Evolutionary conservation across 2,329 filamentous ascomycete species (phyloP), one percentile per base, ranked within the genome.

Genomic region (Plectosphaerella sp.): DNA sequence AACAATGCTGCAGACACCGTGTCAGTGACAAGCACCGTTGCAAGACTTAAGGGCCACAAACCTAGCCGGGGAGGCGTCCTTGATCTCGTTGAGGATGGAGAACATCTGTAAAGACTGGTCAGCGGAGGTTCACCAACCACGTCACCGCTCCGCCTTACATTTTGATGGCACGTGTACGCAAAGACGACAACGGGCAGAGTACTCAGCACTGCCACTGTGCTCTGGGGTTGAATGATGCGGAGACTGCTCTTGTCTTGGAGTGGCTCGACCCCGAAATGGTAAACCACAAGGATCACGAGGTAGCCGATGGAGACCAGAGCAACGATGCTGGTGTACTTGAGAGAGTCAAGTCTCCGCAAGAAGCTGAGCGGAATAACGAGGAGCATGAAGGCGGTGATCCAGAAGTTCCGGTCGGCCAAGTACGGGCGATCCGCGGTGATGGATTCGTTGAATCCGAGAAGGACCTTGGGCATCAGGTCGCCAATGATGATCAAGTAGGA

Each of bases 401-500:
- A 99, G 67, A 99, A 99, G 66, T 94, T 88, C 48, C 94, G 83
- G 65, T 97, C 91, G 43, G 93, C 79, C 57, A 97, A 72, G 64
- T 93, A 97, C 2, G 84, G 80, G 45, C 87, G 63, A 25, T 63
- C 73, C 3, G 82, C 77, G 16, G 78, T 81, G 18, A 82, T 80
- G 48, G 76, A 73, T 47, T 81, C 78, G 55, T 84, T 82, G 68
- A 99, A 93, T 5, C 92, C 94, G 55, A 84, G 74, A 22, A 94
- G 85, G 10, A 99, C 94, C 39, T 91, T 93, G 1, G 94, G 94
- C 94, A 99, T 99, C 57, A 99, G 75, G 67, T 99, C 94, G 48
- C 94, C 94, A 61, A 99, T 97, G 64, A 99, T 97, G 64, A 99
- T 99, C 62, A 99, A 82, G 72, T 99, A 99, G 62, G 91, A 97